These are phyloP conservation scores for Podila epicladia DNA, from an alignment of 192 early-diverging fungal species.

Conservation along the genomic window DNA sequence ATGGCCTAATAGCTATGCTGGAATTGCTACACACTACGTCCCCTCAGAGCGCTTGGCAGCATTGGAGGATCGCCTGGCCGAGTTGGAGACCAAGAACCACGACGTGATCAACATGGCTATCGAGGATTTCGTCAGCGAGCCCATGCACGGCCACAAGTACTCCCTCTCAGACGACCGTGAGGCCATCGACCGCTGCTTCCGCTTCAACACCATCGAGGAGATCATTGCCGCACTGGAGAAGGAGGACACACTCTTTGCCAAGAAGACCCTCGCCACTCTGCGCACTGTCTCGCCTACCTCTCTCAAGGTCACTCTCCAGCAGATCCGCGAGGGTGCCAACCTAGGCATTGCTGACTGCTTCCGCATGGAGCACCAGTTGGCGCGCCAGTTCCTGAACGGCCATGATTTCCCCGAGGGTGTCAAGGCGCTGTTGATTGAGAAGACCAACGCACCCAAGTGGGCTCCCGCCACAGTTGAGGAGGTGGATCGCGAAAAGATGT, in stretches of 20 bases:
- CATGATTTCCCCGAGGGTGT: conserved; percentile 95
- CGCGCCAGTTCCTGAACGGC: conserved; percentile 76
- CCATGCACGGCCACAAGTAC: conserved; percentile 49
- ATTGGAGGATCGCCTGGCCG: conserved; percentile 83
- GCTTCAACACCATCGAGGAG: conserved; percentile 79
- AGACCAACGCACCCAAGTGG: conserved; percentile 75
- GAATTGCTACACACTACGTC: conserved; percentile 97
- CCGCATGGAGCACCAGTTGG: conserved; percentile 85
- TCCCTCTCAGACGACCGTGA: conserved; percentile 60
- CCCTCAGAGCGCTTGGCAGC: conserved; percentile 83
- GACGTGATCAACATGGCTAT: conserved; percentile 86
- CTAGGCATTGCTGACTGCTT: conserved; percentile 83
- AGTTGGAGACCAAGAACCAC: conserved; percentile 79
- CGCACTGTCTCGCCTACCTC: conserved; percentile 83
- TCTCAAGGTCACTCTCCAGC: conserved; percentile 87
- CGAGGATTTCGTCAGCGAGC: conserved; percentile 89
- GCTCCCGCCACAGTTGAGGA: conserved; percentile 65
- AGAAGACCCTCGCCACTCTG: conserved; percentile 71
- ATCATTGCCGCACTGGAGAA: conserved; percentile 85
- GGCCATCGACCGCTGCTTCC: conserved; percentile 91
- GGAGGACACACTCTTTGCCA: conserved; percentile 77
- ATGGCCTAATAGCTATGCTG: conserved; percentile 68
- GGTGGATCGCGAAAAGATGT: conserved; percentile 60
- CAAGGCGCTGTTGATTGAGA: conserved; percentile 77
- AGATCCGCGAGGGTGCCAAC: conserved; percentile 77